Evolutionary conservation across 495 filamentous ascomycete genomes (phyloP), one percentile per base, ranked within the genome.

Genomic region (Penicillium maclennaniae): DNA sequence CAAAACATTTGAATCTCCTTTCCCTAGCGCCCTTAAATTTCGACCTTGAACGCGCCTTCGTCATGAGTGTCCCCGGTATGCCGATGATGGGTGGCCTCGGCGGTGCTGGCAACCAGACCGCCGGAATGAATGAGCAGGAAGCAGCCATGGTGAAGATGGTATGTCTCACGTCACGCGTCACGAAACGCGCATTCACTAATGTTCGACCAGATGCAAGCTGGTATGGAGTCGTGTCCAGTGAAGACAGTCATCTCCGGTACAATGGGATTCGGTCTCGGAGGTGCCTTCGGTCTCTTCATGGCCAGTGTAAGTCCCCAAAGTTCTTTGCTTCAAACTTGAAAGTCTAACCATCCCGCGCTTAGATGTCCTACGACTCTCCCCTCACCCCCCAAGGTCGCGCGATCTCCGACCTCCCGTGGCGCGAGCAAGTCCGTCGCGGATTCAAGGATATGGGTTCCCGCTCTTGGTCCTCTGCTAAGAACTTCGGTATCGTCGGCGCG

Each of bases 201-300:
- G 14, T 34, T 34, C 31, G 8, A 14, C 5, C 49, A 91, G 90
- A 87, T 95, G 79, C 80, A 89, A 78, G 66, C 70, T 17, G 81
- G 82, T 36, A 95, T 95, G 88, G 92, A 97, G 67, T 92, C 87
- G 6, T 97, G 92, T 69, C 86, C 86, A 10, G 79, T 82, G 34
- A 96, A 96, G 64, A 88, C 88, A 12, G 86, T 79, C 48, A 82
- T 97, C 43, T 83, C 88, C 2, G 92, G 91, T 36, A 86, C 79
- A 16, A 90, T 90, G 77, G 92, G 92, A 10, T 96, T 96, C 63
- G 92, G 83, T 25, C 83, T 97, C 38, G 92, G 92, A 47, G 92
- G 90, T 58, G 70, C 89, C n/a, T 96, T 97, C 58, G 92, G 92
- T 44, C 75, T 97, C 54, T 96, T 97, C 70, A 96, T 96, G 90